Evolutionary conservation across 2,329 filamentous ascomycete genomes (phyloP).

Genomic region (Botryotinia narcissicola): DNA sequence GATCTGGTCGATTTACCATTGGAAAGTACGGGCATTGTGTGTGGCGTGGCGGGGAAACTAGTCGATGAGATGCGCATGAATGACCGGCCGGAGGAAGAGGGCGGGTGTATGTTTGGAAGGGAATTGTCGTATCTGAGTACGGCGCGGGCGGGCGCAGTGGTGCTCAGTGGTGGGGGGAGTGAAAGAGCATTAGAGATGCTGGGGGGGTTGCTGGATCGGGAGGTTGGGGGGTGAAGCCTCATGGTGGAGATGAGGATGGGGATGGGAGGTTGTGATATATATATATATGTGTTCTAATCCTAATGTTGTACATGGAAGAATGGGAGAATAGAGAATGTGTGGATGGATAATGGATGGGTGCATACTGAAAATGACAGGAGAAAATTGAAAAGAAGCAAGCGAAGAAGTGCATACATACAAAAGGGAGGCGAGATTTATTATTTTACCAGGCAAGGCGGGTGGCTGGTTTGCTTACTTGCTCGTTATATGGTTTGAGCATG

Average conservation of each 20-base stretch:
- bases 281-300: background rate
- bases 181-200: slow-evolving; percentile 72
- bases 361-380: background rate
- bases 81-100: slow-evolving; percentile 10
- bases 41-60: slow-evolving; percentile 81
- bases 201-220: slow-evolving; percentile 41
- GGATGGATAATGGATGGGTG: background rate
- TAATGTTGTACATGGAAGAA: background rate
- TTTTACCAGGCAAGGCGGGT: background rate
- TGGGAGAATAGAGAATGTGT: background rate
- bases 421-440: background rate
- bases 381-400: background rate
- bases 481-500: too few species aligned
- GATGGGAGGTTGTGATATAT: background rate
- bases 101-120: slow-evolving; percentile 40
- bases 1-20: slow-evolving; percentile 78
- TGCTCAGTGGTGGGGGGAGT: slow-evolving; percentile 73
- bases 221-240: background rate
- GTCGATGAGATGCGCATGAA: slow-evolving; percentile 63
- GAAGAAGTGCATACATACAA: background rate
- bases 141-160: slow-evolving; percentile 82
- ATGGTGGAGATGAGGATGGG: background rate
- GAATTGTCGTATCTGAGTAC: slow-evolving; percentile 92
- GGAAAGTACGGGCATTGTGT: slow-evolving; percentile 92
- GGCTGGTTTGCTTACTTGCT: background rate